Conservation (phyloP, 805 yeast species). For the Kluyveromyces dobzhanskii region DNA sequence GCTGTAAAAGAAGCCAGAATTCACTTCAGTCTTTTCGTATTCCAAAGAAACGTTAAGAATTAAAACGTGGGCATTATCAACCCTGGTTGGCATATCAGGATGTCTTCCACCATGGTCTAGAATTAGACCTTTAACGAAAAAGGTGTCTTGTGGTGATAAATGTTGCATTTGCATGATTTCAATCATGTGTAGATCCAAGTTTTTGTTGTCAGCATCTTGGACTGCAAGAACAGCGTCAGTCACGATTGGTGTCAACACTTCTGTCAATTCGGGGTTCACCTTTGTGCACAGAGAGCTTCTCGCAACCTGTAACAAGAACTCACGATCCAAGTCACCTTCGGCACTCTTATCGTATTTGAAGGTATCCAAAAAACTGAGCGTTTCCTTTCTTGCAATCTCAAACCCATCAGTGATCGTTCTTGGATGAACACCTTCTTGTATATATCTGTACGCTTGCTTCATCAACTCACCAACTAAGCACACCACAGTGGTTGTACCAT, state of each 20-base stretch:
- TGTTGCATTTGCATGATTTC: conserved; percentile 99
- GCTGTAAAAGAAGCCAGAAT: conserved; percentile 90
- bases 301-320: conserved; percentile 84
- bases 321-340: conserved; percentile 58
- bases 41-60: conserved; percentile 91
- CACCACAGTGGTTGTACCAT: conserved; percentile 95
- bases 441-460: conserved; percentile 88
- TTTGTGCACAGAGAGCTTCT: conserved; percentile 84
- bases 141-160: conserved; percentile 75
- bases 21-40: conserved; percentile 96
- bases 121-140: conserved; percentile 79
- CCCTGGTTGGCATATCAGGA: conserved; percentile 94
- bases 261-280: conserved; percentile 67
- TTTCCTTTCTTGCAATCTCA: conserved; percentile 75
- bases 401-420: conserved; percentile 91
- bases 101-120: conserved; percentile 98
- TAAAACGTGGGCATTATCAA: conserved; percentile 75
- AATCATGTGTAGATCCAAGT: conserved; percentile 89
- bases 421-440: conserved; percentile 93
- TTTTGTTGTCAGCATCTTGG: conserved; percentile 36
- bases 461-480: conserved; percentile 88
- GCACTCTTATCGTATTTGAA: conserved; percentile 44
- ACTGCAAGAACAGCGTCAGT: conserved; percentile 92
- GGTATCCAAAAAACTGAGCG: conserved; percentile 58
- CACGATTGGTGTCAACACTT: conserved; percentile 83